Conservation (phyloP, 108 stramenopile genomes). For the Pseudonitzschia pungens region DNA sequence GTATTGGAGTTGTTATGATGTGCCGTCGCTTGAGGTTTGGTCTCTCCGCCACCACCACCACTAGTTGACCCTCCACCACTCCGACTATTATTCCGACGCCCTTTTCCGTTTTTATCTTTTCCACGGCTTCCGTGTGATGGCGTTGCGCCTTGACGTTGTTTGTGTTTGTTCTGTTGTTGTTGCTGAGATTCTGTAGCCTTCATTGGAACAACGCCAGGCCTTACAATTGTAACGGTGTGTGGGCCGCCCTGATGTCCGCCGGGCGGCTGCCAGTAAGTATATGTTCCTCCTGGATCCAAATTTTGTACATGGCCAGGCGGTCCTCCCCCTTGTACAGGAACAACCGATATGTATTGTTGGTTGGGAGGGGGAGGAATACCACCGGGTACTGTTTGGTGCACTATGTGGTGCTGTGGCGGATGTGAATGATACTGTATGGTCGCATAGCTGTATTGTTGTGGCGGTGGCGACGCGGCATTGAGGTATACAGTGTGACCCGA, state of each 20-base stretch:
- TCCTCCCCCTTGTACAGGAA: slow-evolving; percentile 57
- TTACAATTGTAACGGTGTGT: neutral
- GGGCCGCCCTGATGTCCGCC: slow-evolving; percentile 23
- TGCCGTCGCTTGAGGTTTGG: neutral
- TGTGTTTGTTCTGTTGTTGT: slow-evolving; percentile 9
- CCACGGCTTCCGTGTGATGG: slow-evolving; percentile 13
- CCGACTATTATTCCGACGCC: slow-evolving; percentile 22
- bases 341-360: slow-evolving; percentile 62
- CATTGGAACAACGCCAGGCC: neutral
- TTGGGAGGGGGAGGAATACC: slow-evolving; percentile 15
- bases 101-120: slow-evolving; percentile 27
- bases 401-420: slow-evolving; percentile 44
- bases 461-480: slow-evolving; percentile 39
- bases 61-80: neutral
- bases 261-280: slow-evolving; percentile 56
- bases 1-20: neutral
- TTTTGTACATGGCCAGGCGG: slow-evolving; percentile 16
- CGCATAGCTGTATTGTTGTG: slow-evolving; percentile 46
- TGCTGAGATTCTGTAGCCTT: slow-evolving; percentile 1
- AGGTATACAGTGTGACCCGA: slow-evolving; percentile 55
- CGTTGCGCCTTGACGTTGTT: slow-evolving; percentile 7
- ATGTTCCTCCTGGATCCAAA: slow-evolving; percentile 33
- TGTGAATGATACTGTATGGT: slow-evolving; percentile 48
- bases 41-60: slow-evolving; percentile 12
- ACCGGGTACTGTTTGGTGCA: slow-evolving; percentile 23